Base-by-base conservation (phyloP, 164 flowering plant genomes). In the Dillenia turbinata region DNA sequence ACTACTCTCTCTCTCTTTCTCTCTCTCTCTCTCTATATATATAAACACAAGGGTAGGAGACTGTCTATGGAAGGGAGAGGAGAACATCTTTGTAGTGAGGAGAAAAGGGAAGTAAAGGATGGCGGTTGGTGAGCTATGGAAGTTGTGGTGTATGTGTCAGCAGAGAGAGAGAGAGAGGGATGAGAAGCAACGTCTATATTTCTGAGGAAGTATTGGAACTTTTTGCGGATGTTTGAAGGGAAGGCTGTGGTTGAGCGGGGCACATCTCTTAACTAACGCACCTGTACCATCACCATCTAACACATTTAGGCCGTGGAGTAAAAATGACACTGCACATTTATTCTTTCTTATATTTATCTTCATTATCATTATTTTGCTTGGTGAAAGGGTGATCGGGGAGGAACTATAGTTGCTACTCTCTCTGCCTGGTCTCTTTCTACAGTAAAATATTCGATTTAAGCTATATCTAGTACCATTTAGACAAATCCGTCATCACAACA, bases 71-170 rank as follows among this genome's bases (percentile, higher is more conserved):
- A 61, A 62, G 19, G 64, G 57, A 44, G 64, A 54, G 57, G 60
- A 15, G 54, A 68, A 59, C 68, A 59, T 65, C 66, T 71, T 76
- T 66, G 79, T 73, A 67, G 68, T 59, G 75, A 68, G 24, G 67
- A 60, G 50, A 60, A 6, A 33, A 4, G 40, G 54, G 67, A 56
- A 62, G 19, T 51, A 50, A 48, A 56, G 50, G 52, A 40, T 49
- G 69, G 68, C 16, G 66, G 79, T 72, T 71, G 79, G 83, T 61
- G 49, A 68, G 73, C 64, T 12, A 22, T 59, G 85, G 77, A 78
- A 62, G 92, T 73, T 89, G 84, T 67, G 69, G 59, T 26, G 89
- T 81, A 78, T 77, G 80, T 79, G 72, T 86, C 87, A 76, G 24
- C 26, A 50, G 19, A 52, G 15, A 47, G 64, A 33, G 60, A 55